These are phyloP conservation scores for Podosphaera aphanis DNA, from an alignment of 2,329 filamentous ascomycete species.

Conservation along the genomic window DNA sequence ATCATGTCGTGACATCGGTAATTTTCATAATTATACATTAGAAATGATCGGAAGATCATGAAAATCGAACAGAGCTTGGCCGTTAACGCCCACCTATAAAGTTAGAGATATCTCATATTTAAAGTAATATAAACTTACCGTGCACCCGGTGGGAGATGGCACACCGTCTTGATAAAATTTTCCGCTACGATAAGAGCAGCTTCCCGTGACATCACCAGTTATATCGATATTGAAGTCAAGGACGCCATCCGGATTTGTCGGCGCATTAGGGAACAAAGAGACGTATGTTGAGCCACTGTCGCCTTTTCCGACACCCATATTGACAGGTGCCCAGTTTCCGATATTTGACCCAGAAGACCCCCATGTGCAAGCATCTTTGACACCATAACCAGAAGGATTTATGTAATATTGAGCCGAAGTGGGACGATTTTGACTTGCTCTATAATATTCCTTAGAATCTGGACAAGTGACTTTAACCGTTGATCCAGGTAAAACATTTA, in stretches of 20 bases:
- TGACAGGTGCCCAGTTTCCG: constrained; percentile 74
- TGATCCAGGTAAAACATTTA: constrained; percentile 35
- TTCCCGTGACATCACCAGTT: constrained; percentile 25
- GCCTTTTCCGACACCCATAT: constrained; percentile 58
- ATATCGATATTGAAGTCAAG: constrained; percentile 67
- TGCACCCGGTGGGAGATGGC: constrained; percentile 14
- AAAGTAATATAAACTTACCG: constrained; percentile 12
- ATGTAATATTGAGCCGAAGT: constrained; percentile 95
- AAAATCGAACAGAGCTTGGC: constrained; percentile 3
- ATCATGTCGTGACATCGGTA: too few relatives aligned
- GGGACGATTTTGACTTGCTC: constrained; percentile 41
- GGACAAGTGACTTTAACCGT: constrained; percentile 51
- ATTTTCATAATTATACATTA: too few relatives aligned
- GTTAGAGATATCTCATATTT: constrained; percentile 5
- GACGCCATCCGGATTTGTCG: constrained; percentile 38
- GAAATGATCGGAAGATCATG: too few relatives aligned
- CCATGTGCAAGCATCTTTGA: constrained; percentile 58
- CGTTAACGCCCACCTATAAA: constrained; percentile 9
- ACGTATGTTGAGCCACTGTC: constrained; percentile 45
- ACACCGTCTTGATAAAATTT: constrained; percentile 13
- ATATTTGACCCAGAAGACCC: constrained; percentile 29
- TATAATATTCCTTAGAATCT: constrained; percentile 46
- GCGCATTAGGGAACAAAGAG: constrained; percentile 64
- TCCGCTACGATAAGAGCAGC: constrained; percentile 12
- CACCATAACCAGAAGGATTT: constrained; percentile 51